phyloP scores from a whole-genome alignment of 805 yeast genomes.

The Candida sakaeoensis region DNA sequence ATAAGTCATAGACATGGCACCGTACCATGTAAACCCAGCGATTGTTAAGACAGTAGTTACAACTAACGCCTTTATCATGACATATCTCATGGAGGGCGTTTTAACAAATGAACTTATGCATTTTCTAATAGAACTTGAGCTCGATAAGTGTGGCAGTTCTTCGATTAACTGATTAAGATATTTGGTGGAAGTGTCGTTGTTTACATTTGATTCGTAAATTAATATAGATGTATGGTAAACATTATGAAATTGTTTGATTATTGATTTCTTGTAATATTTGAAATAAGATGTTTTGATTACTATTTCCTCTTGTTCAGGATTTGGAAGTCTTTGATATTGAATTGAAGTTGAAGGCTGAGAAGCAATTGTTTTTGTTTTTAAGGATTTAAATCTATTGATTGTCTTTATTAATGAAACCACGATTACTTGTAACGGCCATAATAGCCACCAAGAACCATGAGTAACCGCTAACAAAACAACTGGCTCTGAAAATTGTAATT shows the following conservation, averaged over 20 bases:
- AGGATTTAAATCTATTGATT: background rate
- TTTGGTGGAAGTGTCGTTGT: constrained; percentile 29
- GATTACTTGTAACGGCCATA: constrained; percentile 67
- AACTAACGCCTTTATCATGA: constrained; percentile 39
- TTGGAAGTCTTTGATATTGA: constrained; percentile 6
- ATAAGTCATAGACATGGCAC: constrained; percentile 75
- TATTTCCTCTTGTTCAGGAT: constrained; percentile 1
- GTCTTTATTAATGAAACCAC: constrained; percentile 35
- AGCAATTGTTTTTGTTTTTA: background rate
- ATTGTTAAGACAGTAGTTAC: constrained; percentile 58
- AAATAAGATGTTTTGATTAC: constrained; percentile 13
- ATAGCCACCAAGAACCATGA: constrained; percentile 72
- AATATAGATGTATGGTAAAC: constrained; percentile 42
- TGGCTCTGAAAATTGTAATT: constrained; percentile 62
- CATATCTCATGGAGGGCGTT: constrained; percentile 48
- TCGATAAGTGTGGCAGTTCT: constrained; percentile 34
- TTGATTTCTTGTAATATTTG: constrained; percentile 30
- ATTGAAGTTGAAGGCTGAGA: background rate
- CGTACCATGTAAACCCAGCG: constrained; percentile 85
- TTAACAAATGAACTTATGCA: constrained; percentile 34
- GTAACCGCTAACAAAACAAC: constrained; percentile 61
- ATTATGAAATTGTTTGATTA: constrained; percentile 41
- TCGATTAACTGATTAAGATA: constrained; percentile 32
- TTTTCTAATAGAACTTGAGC: constrained; percentile 26
- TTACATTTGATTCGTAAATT: constrained; percentile 39